phyloP scores from a whole-genome alignment of 1,139 yeast species.

The Magnusiomyces fungicola region DNA sequence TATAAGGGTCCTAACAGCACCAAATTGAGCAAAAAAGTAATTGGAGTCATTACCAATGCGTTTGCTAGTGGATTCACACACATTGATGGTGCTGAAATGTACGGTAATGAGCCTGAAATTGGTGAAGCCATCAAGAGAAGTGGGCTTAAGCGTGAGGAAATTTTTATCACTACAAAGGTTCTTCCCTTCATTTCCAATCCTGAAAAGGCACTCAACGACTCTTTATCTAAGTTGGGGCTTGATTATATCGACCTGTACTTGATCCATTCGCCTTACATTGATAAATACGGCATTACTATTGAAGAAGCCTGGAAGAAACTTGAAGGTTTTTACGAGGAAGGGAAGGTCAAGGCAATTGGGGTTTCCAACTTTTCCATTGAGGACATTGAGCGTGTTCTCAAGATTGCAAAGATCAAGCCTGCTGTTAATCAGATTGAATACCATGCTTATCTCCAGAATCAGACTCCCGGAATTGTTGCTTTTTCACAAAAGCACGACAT shows the following conservation, averaged over 20 bases:
- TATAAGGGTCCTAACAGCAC: slow-evolving; percentile 32
- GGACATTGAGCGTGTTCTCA: slow-evolving; percentile 43
- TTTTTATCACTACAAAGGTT: slow-evolving; percentile 46
- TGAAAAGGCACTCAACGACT: slow-evolving; percentile 41
- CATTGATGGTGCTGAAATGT: slow-evolving; percentile 58
- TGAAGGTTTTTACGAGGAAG: slow-evolving; percentile 41
- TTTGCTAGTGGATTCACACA: slow-evolving; percentile 46
- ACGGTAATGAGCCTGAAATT: slow-evolving; percentile 54
- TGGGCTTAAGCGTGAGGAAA: slow-evolving; percentile 39
- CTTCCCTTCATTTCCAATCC: slow-evolving; percentile 39
- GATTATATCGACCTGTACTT: slow-evolving; percentile 66
- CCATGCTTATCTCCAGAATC: slow-evolving; percentile 61
- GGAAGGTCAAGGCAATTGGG: slow-evolving; percentile 53
- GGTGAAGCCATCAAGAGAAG: slow-evolving; percentile 45
- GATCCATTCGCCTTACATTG: slow-evolving; percentile 56
- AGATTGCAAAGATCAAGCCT: slow-evolving; percentile 44
- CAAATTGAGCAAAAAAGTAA: slow-evolving; percentile 30
- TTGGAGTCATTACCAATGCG: slow-evolving; percentile 43
- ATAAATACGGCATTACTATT: slow-evolving; percentile 40
- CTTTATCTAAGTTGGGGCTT: slow-evolving; percentile 44
- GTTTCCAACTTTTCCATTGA: slow-evolving; percentile 51
- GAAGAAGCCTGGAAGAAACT: slow-evolving; percentile 51
- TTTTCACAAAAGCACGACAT: slow-evolving; percentile 47
- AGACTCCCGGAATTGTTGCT: slow-evolving; percentile 58
- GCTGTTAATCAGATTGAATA: slow-evolving; percentile 65